Evolutionary conservation across 306 rosid genomes (phyloP), one percentile per base, ranked within the genome.

Genomic region (Quercus glauca): DNA sequence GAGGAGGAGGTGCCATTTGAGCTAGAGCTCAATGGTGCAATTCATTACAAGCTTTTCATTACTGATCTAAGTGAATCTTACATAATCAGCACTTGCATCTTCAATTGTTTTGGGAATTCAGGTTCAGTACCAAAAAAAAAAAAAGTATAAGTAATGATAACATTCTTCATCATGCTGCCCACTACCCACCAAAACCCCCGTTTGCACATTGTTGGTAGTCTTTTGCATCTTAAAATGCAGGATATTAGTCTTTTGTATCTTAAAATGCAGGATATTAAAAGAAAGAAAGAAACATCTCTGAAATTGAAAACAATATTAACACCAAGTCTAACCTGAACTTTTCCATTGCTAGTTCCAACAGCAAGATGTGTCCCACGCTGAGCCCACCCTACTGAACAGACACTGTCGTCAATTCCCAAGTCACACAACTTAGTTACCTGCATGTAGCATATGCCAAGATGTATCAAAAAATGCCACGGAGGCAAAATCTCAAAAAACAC

Each of bases 311-410:
- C 26, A 67, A 0, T 67, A 67, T 67, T 1, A 19, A 55, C 18
- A 64, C 58, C 33, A 73, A 59, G 80, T 35, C 97, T 52, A 79
- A 96, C 99, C 91, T 96, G 99, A 33, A 96, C 97, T 88, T 89
- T 89, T 18, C 99, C 99, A 79, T 89, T 87, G 88, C 97, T 89
- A 33, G 97, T 92, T 78, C 99, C 99, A 76, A 96, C 99, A 67
- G 98, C 93, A 81, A 96, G 97, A 84, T 96, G 96, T 17, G 98
- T 90, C 69, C 98, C 97, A 3, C 97, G 94, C 78, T 93, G 98
- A 78, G 98, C 99, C 99, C 99, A 96, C 51, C 97, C 98, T 5
- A 96, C 99, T 1, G 98, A 96, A 82, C 99, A 96, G 61, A 93
- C 97, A 58, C 86, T 89, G n/a, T 93, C 99, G 26, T 96, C 98